These are phyloP conservation scores for Neurospora sp. DNA, from an alignment of 495 filamentous ascomycete genomes.

Conservation along the genomic window DNA sequence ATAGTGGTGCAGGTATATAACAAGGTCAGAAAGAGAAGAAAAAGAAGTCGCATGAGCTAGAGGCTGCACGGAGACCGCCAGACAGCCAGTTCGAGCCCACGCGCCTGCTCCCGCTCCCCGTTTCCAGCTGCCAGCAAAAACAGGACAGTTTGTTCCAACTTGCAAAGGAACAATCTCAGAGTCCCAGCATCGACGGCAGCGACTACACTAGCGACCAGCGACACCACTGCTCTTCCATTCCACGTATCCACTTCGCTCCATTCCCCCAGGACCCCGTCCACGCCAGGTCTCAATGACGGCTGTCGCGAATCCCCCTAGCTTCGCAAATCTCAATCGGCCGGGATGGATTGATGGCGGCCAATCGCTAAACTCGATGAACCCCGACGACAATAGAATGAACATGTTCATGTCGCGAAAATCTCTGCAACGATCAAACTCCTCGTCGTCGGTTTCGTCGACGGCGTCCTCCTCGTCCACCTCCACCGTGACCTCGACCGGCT, in stretches of 20 bases:
- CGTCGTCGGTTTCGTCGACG: constrained; percentile 68
- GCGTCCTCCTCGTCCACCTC: constrained; percentile 55
- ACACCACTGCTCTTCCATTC: neutral
- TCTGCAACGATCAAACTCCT: constrained; percentile 76
- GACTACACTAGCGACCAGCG: neutral
- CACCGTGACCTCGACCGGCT: constrained; percentile 36
- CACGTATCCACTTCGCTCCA: constrained; percentile 25
- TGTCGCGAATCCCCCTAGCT: constrained; percentile 85
- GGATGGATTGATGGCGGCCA: constrained; percentile 69
- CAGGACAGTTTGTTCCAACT: neutral
- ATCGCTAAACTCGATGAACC: constrained; percentile 68
- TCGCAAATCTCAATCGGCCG: constrained; percentile 56
- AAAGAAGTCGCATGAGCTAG: neutral
- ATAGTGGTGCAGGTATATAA: neutral
- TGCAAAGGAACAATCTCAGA: neutral
- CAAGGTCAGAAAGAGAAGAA: neutral
- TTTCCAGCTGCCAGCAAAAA: neutral
- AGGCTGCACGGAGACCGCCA: neutral
- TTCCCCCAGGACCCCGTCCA: constrained; percentile 9
- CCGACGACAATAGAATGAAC: constrained; percentile 63
- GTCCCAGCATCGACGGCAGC: neutral
- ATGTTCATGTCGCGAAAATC: constrained; percentile 83
- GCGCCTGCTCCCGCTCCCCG: neutral
- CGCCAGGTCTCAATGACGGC: constrained; percentile 68
- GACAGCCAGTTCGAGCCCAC: neutral